Evolutionary conservation across 1,139 yeast species (phyloP).

Genomic region (Keqinozyma sinolaborantium): DNA sequence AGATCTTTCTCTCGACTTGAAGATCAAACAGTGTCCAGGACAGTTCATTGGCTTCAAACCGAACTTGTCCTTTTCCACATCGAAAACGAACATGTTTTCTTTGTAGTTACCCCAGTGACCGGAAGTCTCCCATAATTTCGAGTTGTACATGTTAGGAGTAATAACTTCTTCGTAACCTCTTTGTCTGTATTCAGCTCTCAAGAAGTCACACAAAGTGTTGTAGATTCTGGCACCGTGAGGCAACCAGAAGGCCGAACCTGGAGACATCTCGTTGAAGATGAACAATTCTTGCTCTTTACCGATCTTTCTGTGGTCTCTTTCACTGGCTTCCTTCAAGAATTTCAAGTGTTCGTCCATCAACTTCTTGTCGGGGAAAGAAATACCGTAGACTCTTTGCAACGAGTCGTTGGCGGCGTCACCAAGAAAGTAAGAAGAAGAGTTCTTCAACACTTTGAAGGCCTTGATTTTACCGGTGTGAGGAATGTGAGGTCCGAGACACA

Average conservation of each 20-base stretch:
- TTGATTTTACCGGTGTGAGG: slow-evolving; percentile 97
- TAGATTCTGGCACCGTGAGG: slow-evolving; percentile 98
- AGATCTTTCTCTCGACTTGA: slow-evolving; percentile 83
- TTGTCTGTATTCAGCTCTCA: slow-evolving; percentile 78
- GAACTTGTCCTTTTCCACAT: slow-evolving; percentile 83
- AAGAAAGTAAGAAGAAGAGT: slow-evolving; percentile 93
- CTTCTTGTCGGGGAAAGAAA: slow-evolving; percentile 98
- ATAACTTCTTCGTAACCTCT: slow-evolving; percentile 97
- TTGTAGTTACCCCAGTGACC: slow-evolving; percentile 98
- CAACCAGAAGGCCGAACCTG: slow-evolving; percentile 97
- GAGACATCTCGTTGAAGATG: slow-evolving; percentile 93
- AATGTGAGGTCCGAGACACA: slow-evolving; percentile 97
- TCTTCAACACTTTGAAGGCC: slow-evolving; percentile 90
- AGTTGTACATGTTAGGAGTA: slow-evolving; percentile 95
- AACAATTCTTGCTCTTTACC: slow-evolving; percentile 97
- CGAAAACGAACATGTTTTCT: slow-evolving; percentile 96
- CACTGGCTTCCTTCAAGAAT: slow-evolving; percentile 94
- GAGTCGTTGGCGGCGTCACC: slow-evolving; percentile 94
- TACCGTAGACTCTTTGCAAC: slow-evolving; percentile 95
- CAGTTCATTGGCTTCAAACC: slow-evolving; percentile 98
- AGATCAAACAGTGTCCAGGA: slow-evolving; percentile 95
- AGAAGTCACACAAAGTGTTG: slow-evolving; percentile 72
- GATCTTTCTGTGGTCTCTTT: slow-evolving; percentile 95
- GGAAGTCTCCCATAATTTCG: slow-evolving; percentile 94
- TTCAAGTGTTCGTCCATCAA: slow-evolving; percentile 93